phyloP scores from a whole-genome alignment of 2,329 filamentous ascomycete species.

The Juglanconis juglandina region DNA sequence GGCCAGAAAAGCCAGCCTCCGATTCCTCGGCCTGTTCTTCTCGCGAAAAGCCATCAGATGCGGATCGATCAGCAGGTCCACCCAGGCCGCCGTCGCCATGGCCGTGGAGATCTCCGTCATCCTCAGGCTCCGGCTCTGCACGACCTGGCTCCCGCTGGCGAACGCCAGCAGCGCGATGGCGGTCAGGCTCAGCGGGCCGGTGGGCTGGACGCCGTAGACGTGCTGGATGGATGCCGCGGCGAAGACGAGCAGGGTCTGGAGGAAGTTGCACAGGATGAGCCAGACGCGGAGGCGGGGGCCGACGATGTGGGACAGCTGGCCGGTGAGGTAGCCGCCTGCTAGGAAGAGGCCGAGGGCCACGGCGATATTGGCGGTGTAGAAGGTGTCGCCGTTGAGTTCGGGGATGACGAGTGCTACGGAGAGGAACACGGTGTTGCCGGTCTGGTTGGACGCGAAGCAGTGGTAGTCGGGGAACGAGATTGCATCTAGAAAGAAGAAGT shows the following conservation, averaged over 20 bases:
- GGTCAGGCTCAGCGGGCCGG: conserved; percentile 37
- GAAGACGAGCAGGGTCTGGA: conserved; percentile 55
- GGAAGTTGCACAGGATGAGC: conserved; percentile 50
- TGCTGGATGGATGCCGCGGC: conserved; percentile 48
- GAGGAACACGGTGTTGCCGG: conserved; percentile 62
- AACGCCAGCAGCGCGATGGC: conserved; percentile 52
- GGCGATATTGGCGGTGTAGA: conserved; percentile 52
- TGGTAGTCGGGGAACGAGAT: conserved; percentile 59
- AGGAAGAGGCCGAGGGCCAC: conserved; percentile 55
- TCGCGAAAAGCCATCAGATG: conserved; percentile 37
- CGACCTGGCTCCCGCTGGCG: conserved; percentile 57
- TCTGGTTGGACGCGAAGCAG: conserved; percentile 64
- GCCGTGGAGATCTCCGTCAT: conserved; percentile 62
- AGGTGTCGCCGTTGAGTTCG: conserved; percentile 43
- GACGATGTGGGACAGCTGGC: conserved; percentile 53
- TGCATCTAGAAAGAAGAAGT: conserved; percentile 39
- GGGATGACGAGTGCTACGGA: conserved; percentile 49
- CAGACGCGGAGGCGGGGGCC: conserved; percentile 50
- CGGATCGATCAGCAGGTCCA: conserved; percentile 57
- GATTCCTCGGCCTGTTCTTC: conserved; percentile 46
- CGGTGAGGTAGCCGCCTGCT: conserved; percentile 50
- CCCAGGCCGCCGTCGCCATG: conserved; percentile 62
- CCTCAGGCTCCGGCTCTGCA: conserved; percentile 49
- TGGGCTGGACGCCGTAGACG: conserved; percentile 31
- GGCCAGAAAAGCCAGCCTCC: conserved; percentile 47